Conservation (phyloP, 331 rosid species). For the Prunus yedoensis region DNA sequence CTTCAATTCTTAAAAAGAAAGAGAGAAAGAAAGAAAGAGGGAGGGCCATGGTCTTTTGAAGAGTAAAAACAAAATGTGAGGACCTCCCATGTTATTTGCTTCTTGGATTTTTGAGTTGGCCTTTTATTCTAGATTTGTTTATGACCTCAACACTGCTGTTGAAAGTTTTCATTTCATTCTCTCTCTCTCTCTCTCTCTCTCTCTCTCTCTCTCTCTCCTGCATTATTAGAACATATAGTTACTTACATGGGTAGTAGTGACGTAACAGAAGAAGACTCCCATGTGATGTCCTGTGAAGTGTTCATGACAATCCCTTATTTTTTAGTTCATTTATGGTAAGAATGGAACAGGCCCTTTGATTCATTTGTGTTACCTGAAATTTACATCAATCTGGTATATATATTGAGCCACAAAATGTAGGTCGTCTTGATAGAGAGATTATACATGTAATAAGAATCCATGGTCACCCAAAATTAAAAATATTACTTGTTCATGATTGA, state of each 20-base stretch:
- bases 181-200: conserved; percentile 11
- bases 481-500: neutral
- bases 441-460: neutral
- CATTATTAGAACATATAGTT: conserved; percentile 7
- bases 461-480: neutral
- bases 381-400: neutral
- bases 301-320: neutral
- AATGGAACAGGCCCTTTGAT: neutral
- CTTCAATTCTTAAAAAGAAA: neutral
- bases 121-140: conserved; percentile 31
- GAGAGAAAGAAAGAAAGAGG: neutral
- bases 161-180: conserved; percentile 10
- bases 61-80: conserved; percentile 14
- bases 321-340: conserved; percentile 12
- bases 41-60: neutral
- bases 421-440: neutral
- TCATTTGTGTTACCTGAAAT: neutral
- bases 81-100: conserved; percentile 22
- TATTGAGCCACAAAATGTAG: neutral
- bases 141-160: conserved; percentile 26
- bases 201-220: neutral
- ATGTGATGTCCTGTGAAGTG: conserved; percentile 17
- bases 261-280: conserved; percentile 1
- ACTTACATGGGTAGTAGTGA: neutral
- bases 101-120: conserved; percentile 22